Percentiles rank a stretch among this genome's conserved stretches.
Evolutionary conservation across 2,329 filamentous ascomycete genomes (phyloP).

Genomic region (Fusarium fujikuroi): DNA sequence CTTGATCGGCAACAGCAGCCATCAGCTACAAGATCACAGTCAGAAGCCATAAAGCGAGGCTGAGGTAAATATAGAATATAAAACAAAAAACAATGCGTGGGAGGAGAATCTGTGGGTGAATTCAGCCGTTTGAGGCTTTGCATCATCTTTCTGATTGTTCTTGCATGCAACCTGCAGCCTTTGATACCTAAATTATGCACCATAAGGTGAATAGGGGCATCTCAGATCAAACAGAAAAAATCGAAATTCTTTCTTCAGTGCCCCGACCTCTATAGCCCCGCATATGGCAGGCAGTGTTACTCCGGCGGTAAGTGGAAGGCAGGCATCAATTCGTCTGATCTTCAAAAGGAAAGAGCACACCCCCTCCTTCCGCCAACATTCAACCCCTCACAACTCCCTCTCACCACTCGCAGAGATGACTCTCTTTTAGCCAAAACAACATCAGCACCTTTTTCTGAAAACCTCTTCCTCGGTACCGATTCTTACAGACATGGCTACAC

Average conservation of each 20-base stretch:
- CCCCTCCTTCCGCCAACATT: background rate
- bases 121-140: background rate
- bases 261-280: rapidly evolving
- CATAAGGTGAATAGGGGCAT: background rate
- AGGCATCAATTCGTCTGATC: background rate
- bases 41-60: background rate
- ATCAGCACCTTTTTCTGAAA: background rate
- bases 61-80: rapidly evolving
- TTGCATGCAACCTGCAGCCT: background rate
- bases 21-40: background rate
- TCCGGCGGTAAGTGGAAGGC: background rate
- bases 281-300: background rate
- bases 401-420: background rate
- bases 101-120: too few relatives aligned
- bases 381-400: background rate
- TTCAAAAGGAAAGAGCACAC: background rate
- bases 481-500: background rate
- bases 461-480: background rate
- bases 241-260: background rate
- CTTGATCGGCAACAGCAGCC: background rate
- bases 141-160: background rate
- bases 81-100: rapidly evolving
- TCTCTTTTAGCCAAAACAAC: background rate
- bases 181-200: background rate
- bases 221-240: background rate